Percentiles rank a stretch among this genome's conserved stretches.
Conservation (phyloP, 1,139 yeast species). For the Lodderomyces parapsilosis region DNA sequence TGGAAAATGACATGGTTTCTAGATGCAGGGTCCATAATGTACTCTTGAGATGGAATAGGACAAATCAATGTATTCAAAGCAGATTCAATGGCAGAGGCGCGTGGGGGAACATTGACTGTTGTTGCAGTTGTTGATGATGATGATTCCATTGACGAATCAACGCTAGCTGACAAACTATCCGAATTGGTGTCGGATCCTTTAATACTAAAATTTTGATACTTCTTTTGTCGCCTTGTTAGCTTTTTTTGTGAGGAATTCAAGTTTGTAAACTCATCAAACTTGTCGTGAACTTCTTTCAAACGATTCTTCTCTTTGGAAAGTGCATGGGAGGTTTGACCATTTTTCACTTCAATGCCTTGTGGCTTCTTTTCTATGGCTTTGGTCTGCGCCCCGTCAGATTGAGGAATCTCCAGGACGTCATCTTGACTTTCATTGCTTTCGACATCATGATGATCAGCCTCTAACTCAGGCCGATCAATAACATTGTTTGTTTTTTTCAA, state of each 20-base stretch:
- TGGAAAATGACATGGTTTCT: conserved; percentile 69
- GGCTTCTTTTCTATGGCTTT: conserved; percentile 12
- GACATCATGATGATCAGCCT: conserved; percentile 13
- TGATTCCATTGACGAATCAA: conserved; percentile 8
- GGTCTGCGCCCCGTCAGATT: conserved; percentile 9
- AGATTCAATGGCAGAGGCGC: conserved; percentile 45
- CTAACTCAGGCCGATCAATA: conserved; percentile 14
- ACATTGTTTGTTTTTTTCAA: conserved; percentile 19
- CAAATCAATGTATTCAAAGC: conserved; percentile 42
- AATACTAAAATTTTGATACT: conserved; percentile 26
- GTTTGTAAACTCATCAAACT: conserved; percentile 19
- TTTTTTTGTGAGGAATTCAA: conserved; percentile 17
- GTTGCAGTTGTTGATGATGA: conserved; percentile 4
- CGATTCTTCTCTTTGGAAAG: conserved; percentile 5
- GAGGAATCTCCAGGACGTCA: conserved; percentile 15
- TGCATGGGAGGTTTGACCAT: conserved; percentile 6
- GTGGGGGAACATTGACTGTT: conserved; percentile 36
- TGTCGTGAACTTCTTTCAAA: conserved; percentile 5
- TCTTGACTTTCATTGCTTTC: conserved; percentile 13
- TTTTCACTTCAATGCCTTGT: conserved; percentile 2
- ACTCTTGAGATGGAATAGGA: conserved; percentile 41
- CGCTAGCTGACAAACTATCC: conserved; percentile 14
- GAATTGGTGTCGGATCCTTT: conserved; percentile 21
- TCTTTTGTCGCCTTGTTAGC: conserved; percentile 21
- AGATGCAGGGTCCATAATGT: conserved; percentile 33